Percentiles rank a stretch among this genome's conserved stretches.
Evolutionary conservation across 495 filamentous ascomycete species (phyloP).

Genomic region (Bathelium albidoporum): DNA sequence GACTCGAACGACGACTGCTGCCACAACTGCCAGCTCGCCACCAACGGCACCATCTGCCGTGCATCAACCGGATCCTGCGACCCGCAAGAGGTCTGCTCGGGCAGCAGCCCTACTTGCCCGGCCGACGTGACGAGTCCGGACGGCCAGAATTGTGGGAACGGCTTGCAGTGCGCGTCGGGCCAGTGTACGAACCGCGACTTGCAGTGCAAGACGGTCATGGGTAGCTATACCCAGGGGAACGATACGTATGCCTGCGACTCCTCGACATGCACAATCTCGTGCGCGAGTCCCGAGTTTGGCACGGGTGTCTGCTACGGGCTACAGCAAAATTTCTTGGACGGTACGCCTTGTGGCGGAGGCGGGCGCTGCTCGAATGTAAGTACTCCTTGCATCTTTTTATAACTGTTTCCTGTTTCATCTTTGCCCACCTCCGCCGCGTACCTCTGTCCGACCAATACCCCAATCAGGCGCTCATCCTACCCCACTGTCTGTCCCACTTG

Average conservation of each 20-base stretch:
- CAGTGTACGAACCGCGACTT: conserved; percentile 89
- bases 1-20: conserved; percentile 90
- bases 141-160: conserved; percentile 55
- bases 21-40: conserved; percentile 59
- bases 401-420: background rate
- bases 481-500: background rate
- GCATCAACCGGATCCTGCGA: conserved; percentile 70
- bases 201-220: conserved; percentile 84
- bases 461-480: background rate
- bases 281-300: conserved; percentile 60
- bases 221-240: conserved; percentile 61
- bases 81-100: conserved; percentile 70
- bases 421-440: background rate
- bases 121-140: conserved; percentile 56
- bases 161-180: conserved; percentile 77
- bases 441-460: background rate
- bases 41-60: conserved; percentile 63
- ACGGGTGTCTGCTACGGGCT: conserved; percentile 56
- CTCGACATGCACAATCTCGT: conserved; percentile 63
- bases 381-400: conserved; percentile 6
- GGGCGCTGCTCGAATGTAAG: conserved; percentile 61
- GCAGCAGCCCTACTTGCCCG: conserved; percentile 64
- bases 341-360: conserved; percentile 74
- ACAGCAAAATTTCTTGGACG: conserved; percentile 90
- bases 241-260: conserved; percentile 73